These are phyloP conservation scores for Cytidiella melzeri DNA, from an alignment of 768 basidiomycete species.

Conservation along the genomic window DNA sequence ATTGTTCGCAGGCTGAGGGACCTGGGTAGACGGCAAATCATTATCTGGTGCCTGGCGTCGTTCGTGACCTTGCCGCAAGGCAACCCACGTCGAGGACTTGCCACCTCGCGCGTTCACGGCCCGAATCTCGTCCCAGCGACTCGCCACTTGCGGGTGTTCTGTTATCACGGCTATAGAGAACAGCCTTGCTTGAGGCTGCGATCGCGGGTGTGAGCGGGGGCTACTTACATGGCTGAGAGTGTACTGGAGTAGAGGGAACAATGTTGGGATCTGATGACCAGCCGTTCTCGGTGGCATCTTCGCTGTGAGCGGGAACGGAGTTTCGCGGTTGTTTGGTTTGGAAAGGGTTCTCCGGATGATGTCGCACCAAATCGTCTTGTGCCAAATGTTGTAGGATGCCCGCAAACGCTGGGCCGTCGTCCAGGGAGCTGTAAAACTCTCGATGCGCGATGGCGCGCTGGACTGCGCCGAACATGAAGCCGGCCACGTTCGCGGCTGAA, in stretches of 20 bases:
- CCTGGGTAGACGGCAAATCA: slow-evolving; percentile 4
- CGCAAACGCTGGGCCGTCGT: slow-evolving; percentile 25
- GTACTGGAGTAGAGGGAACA: neutral
- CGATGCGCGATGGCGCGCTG: slow-evolving; percentile 22
- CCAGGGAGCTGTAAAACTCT: slow-evolving; percentile 27
- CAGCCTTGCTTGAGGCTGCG: no score
- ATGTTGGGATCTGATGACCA: neutral
- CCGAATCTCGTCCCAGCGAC: slow-evolving; percentile 66
- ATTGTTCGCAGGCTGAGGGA: slow-evolving; percentile 6
- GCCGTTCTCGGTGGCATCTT: neutral
- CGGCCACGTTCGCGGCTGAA: neutral
- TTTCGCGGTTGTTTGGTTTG: neutral
- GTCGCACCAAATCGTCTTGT: neutral
- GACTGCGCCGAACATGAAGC: slow-evolving; percentile 10
- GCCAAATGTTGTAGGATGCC: slow-evolving; percentile 15
- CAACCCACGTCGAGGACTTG: slow-evolving; percentile 58
- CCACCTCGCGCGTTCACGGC: slow-evolving; percentile 40
- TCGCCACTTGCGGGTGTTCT: slow-evolving; percentile 15
- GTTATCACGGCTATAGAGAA: no score
- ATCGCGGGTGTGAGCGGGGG: neutral
- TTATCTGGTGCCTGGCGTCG: slow-evolving; percentile 28
- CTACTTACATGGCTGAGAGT: neutral
- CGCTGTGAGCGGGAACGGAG: neutral
- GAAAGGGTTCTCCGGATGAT: neutral
- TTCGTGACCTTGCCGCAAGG: slow-evolving; percentile 46